Percentiles rank a stretch among this genome's conserved stretches.
These are phyloP conservation scores for Ogataea sp. DNA, from an alignment of 805 yeast species.

Conservation along the genomic window DNA sequence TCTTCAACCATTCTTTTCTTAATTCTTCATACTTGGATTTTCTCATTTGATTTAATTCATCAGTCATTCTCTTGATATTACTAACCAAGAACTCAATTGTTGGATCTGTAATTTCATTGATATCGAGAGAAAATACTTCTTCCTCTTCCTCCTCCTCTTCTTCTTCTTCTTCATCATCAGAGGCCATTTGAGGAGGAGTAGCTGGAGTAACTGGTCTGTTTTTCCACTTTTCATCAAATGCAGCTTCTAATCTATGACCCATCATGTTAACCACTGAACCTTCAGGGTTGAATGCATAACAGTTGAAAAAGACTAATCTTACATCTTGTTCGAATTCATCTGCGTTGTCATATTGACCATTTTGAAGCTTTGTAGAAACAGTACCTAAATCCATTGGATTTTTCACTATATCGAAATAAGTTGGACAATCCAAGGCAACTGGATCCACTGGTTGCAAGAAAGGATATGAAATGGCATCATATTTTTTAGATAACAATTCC, in stretches of 20 bases:
- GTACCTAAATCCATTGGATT: slow-evolving; percentile 95
- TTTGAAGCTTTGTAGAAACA: slow-evolving; percentile 67
- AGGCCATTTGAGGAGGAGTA: slow-evolving; percentile 43
- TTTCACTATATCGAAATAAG: slow-evolving; percentile 78
- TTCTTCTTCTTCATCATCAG: slow-evolving; percentile 30
- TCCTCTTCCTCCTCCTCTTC: slow-evolving; percentile 29
- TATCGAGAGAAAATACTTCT: slow-evolving; percentile 50
- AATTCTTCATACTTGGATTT: slow-evolving; percentile 63
- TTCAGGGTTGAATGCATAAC: slow-evolving; percentile 90
- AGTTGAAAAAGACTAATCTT: slow-evolving; percentile 75
- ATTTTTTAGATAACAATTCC: slow-evolving; percentile 77
- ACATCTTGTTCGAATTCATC: slow-evolving; percentile 84
- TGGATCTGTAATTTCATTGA: slow-evolving; percentile 70
- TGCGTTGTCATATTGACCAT: slow-evolving; percentile 82
- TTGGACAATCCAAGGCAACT: slow-evolving; percentile 86
- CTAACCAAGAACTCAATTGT: slow-evolving; percentile 85
- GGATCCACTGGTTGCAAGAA: slow-evolving; percentile 94
- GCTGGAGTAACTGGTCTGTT: slow-evolving; percentile 69
- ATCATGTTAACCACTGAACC: slow-evolving; percentile 94
- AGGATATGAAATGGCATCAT: slow-evolving; percentile 80
- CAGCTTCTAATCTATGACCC: slow-evolving; percentile 87
- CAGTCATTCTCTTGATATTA: slow-evolving; percentile 78
- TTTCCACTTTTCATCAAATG: slow-evolving; percentile 83
- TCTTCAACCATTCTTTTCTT: slow-evolving; percentile 53
- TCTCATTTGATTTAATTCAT: slow-evolving; percentile 76